phyloP scores from a whole-genome alignment of 2,329 filamentous ascomycete genomes.

The Calonectria henricotiae region DNA sequence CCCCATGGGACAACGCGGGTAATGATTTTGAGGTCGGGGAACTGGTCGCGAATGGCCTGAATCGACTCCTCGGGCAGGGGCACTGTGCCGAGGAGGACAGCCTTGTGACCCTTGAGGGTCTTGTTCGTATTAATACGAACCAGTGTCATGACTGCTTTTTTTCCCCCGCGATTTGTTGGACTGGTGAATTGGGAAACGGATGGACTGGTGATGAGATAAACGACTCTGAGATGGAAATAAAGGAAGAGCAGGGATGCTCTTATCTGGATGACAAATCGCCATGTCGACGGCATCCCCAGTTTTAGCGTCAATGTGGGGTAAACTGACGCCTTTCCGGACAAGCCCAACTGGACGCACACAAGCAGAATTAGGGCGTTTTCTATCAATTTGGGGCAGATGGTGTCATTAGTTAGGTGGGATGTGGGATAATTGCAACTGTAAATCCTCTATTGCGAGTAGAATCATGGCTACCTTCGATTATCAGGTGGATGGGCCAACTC shows the following conservation, averaged over 20 bases:
- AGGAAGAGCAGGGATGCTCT: slow-evolving; percentile 14
- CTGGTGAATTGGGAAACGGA: neutral
- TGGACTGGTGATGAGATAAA: slow-evolving; percentile 17
- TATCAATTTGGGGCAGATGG: slow-evolving; percentile 41
- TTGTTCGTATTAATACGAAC: slow-evolving; percentile 52
- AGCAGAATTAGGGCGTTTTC: slow-evolving; percentile 13
- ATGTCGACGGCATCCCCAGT: slow-evolving; percentile 13
- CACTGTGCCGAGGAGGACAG: slow-evolving; percentile 61
- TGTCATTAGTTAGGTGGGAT: slow-evolving; percentile 42
- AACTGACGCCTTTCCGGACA: slow-evolving; percentile 44
- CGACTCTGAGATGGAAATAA: slow-evolving; percentile 10
- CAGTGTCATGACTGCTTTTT: slow-evolving; percentile 42
- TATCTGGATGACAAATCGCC: slow-evolving; percentile 48
- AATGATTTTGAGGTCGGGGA: slow-evolving; percentile 64
- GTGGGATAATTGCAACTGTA: slow-evolving; percentile 29
- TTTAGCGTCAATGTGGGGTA: slow-evolving; percentile 50
- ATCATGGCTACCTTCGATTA: neutral
- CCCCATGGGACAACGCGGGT: slow-evolving; percentile 54
- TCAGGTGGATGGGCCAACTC: neutral
- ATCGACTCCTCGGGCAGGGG: slow-evolving; percentile 56
- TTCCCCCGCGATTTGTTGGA: neutral
- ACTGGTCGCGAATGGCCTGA: slow-evolving; percentile 59
- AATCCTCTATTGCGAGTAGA: neutral
- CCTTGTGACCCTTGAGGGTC: slow-evolving; percentile 66
- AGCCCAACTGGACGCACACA: slow-evolving; percentile 24